Percentiles rank a stretch among this genome's conserved stretches.
Evolutionary conservation across 2,329 filamentous ascomycete genomes (phyloP).

Genomic region (Sclerotinia spermophila): DNA sequence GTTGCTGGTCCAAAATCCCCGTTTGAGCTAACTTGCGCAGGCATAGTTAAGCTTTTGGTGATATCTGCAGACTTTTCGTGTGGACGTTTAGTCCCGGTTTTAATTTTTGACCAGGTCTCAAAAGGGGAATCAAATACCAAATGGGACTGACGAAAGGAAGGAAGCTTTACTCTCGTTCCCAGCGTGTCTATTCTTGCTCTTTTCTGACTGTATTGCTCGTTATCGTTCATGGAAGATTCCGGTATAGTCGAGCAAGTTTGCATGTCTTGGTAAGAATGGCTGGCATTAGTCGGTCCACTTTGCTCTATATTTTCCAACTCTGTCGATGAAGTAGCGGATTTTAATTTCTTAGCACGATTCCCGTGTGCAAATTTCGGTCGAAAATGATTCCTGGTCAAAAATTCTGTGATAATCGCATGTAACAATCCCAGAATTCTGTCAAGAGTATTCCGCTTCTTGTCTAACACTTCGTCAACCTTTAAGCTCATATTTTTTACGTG

Average conservation of each 20-base stretch:
- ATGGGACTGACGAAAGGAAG: constrained; percentile 25
- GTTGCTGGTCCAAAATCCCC: background rate
- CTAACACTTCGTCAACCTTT: constrained; percentile 43
- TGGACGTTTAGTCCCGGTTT: constrained; percentile 31
- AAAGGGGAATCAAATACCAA: constrained; percentile 36
- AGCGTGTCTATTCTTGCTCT: constrained; percentile 19
- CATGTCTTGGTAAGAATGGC: background rate
- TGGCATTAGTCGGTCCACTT: background rate
- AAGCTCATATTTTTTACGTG: background rate
- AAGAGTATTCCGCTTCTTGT: constrained; percentile 43
- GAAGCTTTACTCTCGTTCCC: constrained; percentile 29
- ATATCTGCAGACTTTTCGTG: background rate
- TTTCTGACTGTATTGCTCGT: background rate
- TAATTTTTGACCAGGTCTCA: constrained; percentile 40
- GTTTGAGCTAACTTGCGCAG: background rate
- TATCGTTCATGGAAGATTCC: background rate
- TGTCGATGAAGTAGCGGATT: background rate
- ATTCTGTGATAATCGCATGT: constrained; percentile 65
- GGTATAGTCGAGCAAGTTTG: background rate
- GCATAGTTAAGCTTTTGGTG: background rate
- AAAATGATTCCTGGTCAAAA: constrained; percentile 70
- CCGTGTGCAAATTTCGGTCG: constrained; percentile 24
- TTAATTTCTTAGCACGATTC: background rate
- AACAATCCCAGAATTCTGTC: constrained; percentile 61
- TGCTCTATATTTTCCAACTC: background rate